Percentiles rank a stretch among this genome's conserved stretches.
Evolutionary conservation across 768 basidiomycete species (phyloP).

Genomic region (Rhodotorula toruloides): DNA sequence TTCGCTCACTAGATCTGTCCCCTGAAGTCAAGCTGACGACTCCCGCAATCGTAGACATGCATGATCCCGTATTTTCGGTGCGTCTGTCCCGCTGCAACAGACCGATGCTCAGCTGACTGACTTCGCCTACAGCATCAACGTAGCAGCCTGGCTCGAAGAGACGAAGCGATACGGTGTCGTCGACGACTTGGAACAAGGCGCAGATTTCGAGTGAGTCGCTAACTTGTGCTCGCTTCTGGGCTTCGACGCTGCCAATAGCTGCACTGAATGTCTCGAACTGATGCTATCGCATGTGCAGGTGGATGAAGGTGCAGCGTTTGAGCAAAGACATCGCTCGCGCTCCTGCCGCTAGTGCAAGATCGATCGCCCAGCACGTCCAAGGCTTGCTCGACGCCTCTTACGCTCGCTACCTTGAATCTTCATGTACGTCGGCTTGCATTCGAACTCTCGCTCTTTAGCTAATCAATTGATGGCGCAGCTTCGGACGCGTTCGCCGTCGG

Average conservation of each 20-base stretch:
- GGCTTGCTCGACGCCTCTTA: slow-evolving; percentile 10
- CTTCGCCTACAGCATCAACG: background rate
- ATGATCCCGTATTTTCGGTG: slow-evolving; percentile 9
- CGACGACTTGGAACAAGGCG: slow-evolving; percentile 29
- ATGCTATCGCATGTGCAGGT: too few species aligned
- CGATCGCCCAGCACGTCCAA: slow-evolving; percentile 11
- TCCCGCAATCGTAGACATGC: background rate
- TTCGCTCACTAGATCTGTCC: background rate
- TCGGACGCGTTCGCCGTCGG: background rate
- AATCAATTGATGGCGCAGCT: background rate
- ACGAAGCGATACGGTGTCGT: slow-evolving; percentile 10
- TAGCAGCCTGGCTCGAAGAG: slow-evolving; percentile 29
- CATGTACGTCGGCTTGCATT: background rate
- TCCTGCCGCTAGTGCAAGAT: slow-evolving; percentile 1
- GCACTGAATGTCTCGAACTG: too few species aligned
- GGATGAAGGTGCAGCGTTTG: slow-evolving; percentile 15
- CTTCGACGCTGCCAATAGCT: too few species aligned
- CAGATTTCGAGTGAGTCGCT: slow-evolving; percentile 14
- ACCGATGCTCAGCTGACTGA: background rate
- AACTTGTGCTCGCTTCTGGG: too few species aligned
- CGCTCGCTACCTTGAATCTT: slow-evolving; percentile 12
- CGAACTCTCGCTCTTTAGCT: background rate
- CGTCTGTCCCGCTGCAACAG: background rate
- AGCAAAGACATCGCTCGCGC: slow-evolving; percentile 7
- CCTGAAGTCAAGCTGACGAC: background rate